phyloP scores from a whole-genome alignment of 441 rosid species.

The Pelargonium exstipulatum region DNA sequence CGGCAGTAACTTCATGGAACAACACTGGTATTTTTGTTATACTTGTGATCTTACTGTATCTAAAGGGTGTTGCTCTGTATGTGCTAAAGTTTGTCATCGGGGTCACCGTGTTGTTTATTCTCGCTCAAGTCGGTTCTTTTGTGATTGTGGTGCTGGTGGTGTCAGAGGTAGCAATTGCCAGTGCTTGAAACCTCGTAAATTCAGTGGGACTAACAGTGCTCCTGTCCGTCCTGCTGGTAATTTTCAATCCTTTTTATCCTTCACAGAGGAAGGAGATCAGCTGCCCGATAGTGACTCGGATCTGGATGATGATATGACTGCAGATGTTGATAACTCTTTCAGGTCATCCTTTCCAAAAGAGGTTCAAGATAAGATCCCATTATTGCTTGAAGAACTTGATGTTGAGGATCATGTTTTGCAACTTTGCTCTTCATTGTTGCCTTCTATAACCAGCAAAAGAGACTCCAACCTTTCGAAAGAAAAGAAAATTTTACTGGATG shows the following conservation, averaged over 20 bases:
- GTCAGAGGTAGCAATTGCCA: slow-evolving; percentile 98
- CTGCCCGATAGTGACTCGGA: slow-evolving; percentile 94
- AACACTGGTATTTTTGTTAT: slow-evolving; percentile 99
- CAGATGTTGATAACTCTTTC: slow-evolving; percentile 53
- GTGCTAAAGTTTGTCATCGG: slow-evolving; percentile 99
- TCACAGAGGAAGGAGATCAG: slow-evolving; percentile 82
- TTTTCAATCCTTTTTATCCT: slow-evolving; percentile 75
- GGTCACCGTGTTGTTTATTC: slow-evolving; percentile 99
- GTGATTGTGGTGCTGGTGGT: slow-evolving; percentile 99
- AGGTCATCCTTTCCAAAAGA: slow-evolving; percentile 73
- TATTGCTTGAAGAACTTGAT: slow-evolving; percentile 76
- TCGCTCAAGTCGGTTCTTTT: slow-evolving; percentile 95
- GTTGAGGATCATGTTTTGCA: slow-evolving; percentile 72
- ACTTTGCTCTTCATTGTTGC: slow-evolving; percentile 74
- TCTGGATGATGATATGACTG: slow-evolving; percentile 68
- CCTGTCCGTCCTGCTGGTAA: slow-evolving; percentile 54
- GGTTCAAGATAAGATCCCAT: slow-evolving; percentile 56
- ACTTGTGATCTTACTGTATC: slow-evolving; percentile 98
- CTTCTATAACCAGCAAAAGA: slow-evolving; percentile 76
- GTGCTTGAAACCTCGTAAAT: slow-evolving; percentile 97
- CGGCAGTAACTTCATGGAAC: slow-evolving; percentile 99
- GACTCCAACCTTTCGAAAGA: slow-evolving; percentile 67
- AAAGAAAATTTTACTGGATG: slow-evolving; percentile 62
- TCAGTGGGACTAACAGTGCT: slow-evolving; percentile 56
- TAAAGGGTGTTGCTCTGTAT: slow-evolving; percentile 99